These are phyloP conservation scores for Podila verticillata DNA, from an alignment of 192 early-diverging fungal species.

Conservation along the genomic window DNA sequence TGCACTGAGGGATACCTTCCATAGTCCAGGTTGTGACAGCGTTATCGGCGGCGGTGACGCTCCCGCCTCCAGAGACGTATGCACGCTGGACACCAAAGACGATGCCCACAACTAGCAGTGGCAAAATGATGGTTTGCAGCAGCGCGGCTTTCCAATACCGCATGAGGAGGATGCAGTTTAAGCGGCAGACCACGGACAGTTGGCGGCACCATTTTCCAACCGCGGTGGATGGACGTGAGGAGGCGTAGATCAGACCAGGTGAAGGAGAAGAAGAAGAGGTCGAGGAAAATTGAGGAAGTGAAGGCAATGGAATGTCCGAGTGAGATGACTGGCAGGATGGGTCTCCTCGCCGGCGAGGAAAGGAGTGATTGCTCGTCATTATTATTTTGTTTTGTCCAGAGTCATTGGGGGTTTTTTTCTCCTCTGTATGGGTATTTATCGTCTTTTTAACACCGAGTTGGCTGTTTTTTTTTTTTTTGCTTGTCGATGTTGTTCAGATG, in stretches of 20 bases:
- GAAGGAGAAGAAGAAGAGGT: too few species aligned
- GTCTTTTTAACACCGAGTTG: too few species aligned
- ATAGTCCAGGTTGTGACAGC: constrained; percentile 24
- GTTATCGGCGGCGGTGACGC: constrained; percentile 10
- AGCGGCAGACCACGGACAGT: constrained; percentile 23
- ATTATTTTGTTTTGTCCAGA: too few species aligned
- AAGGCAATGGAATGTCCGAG: too few species aligned
- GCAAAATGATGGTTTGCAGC: constrained; percentile 23
- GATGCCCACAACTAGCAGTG: constrained; percentile 22
- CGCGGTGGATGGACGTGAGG: constrained; percentile 23
- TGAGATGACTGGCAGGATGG: too few species aligned
- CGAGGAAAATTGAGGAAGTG: too few species aligned
- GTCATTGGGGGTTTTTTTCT: too few species aligned
- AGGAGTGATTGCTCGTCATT: too few species aligned
- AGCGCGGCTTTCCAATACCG: constrained; percentile 42
- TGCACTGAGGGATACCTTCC: constrained; percentile 38
- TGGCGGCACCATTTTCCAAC: constrained; percentile 19
- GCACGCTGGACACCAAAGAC: constrained; percentile 20
- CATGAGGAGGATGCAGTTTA: constrained; percentile 21
- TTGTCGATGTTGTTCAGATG: too few species aligned
- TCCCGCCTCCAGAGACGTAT: constrained; percentile 6
- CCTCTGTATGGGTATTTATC: too few species aligned
- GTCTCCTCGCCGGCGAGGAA: too few species aligned
- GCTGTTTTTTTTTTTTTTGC: too few species aligned
- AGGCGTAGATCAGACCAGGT: constrained; percentile 12